Base-by-base conservation (phyloP, 257 asterid genomes). In the Phtheirospermum japonicum region DNA sequence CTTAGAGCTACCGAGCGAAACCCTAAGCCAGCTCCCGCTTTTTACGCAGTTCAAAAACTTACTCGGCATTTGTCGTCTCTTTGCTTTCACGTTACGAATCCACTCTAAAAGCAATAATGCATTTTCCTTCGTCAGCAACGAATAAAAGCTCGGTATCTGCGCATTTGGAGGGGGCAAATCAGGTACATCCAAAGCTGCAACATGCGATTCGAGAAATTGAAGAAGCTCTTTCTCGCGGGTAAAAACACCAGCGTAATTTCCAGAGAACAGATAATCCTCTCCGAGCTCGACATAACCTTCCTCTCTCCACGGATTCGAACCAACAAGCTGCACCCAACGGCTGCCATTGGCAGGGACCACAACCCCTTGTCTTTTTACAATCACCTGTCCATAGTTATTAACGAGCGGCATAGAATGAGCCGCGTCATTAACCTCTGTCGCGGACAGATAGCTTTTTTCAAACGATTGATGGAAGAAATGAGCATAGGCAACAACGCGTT, bases 291-390 rank as follows among this genome's bases (percentile, higher is more conserved):
- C 52, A 45, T 45, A 45, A 18, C 52, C 52, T 45, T 45, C 52
- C 7, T 6, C 5, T 45, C 20, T 45, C 52, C 52, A 45, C n/a
- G 52, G 52, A 45, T 45, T 45, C 7, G 20, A 45, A 45, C 52
- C 52, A 6, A 45, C 52, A 8, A 45, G 52, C 52, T 45, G 52
- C n/a, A 45, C 52, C 52, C 52, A 45, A 45, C 52, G 14, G 52
- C 52, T 45, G 12, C 52, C 52, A 8, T 16, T 16, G 18, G 52
- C 52, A 45, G 52, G 52, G 52, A 45, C 52, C 12, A 45, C 9
- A 14, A 6, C 20, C 2, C 52, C 52, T 6, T 45, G 20, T 16
- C 23, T 45, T 6, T 18, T 45, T 0, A 45, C 9, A 7, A 16
- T 16, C 52, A 45, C 52, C 52, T 45, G 52, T 9, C 52, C 20